Evolutionary conservation across 306 rosid species (phyloP).

Genomic region (Boehmeria nivea): DNA sequence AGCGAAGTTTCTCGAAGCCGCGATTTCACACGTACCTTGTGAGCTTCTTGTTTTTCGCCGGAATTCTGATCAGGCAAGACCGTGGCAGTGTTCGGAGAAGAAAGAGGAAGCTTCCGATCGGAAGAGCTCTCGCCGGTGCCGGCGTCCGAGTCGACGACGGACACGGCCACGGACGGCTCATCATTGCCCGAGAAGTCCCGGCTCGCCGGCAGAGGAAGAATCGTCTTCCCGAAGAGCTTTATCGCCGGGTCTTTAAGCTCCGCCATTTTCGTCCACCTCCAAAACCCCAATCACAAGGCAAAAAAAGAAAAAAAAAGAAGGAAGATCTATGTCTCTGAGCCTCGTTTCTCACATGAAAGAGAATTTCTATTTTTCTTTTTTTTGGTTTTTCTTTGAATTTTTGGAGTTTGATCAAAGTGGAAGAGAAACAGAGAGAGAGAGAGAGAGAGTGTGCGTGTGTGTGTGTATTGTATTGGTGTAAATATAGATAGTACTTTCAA

Average conservation of each 20-base stretch:
- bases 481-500: background rate
- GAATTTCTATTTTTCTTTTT: no score
- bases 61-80: constrained; percentile 26
- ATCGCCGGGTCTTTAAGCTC: constrained; percentile 49
- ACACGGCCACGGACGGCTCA: constrained; percentile 14
- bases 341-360: no score
- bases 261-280: constrained; percentile 41
- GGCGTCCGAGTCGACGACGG: constrained; percentile 3
- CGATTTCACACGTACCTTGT: constrained; percentile 43
- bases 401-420: no score
- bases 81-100: constrained; percentile 15
- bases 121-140: constrained; percentile 1
- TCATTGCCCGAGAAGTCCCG: constrained; percentile 14
- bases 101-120: constrained; percentile 16
- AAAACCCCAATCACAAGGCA: background rate
- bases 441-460: background rate
- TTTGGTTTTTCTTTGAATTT: no score
- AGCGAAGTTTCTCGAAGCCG: no score
- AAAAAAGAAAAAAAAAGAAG: no score
- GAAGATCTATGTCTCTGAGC: no score
- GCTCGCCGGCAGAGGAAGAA: constrained; percentile 46
- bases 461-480: background rate
- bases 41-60: constrained; percentile 10
- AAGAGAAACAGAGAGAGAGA: background rate
- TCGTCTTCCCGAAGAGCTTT: constrained; percentile 80